Evolutionary conservation across 805 yeast species (phyloP), one percentile per base, ranked within the genome.

Genomic region (Kluyveromyces nonfermentans): DNA sequence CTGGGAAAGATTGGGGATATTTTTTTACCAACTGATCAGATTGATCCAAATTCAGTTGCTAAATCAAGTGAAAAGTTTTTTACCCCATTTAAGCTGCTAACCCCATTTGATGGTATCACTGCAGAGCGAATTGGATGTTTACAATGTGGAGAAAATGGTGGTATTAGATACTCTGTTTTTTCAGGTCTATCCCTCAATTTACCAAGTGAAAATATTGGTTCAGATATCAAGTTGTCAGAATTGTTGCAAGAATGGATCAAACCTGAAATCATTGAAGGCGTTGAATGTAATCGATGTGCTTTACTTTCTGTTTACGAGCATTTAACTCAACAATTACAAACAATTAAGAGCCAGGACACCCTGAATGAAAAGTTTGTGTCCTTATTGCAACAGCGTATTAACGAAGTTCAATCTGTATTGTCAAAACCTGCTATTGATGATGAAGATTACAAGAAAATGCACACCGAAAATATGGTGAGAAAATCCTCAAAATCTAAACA

Each of bases 231-330:
- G 37, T 64, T 85, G 44, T 62, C 73, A 5, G 77, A 73, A 15
- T 68, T 85, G 42, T 62, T 85, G 48, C 67, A 72, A 37, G 77
- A 78, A 35, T 85, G 88, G 86, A 76, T 72, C 5, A 72, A 76
- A 45, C 85, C 89, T 33, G 98, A 90, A 59, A 77, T 84, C 18
- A 88, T 90, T 46, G 89, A 86, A 51, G 96, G 88, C 37, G 98
- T 90, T 32, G 90, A 88, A 63, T 90, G 98, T 68, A 87, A 89
- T 57, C 73, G 97, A 55, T 90, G 97, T 69, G 90, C 94, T 2
- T 69, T 90, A 51, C 62, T 63, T 22, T 80, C 79, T 46, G 80
- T 85, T 10, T 65, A 63, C 41, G 72, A 69, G n/a, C 78, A 72
- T 49, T 63, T 82, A 30, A 41, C 53, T 16, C 67, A 61, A 14